phyloP scores from a whole-genome alignment of 208 protist species.

The Wallacemonas sp. region DNA sequence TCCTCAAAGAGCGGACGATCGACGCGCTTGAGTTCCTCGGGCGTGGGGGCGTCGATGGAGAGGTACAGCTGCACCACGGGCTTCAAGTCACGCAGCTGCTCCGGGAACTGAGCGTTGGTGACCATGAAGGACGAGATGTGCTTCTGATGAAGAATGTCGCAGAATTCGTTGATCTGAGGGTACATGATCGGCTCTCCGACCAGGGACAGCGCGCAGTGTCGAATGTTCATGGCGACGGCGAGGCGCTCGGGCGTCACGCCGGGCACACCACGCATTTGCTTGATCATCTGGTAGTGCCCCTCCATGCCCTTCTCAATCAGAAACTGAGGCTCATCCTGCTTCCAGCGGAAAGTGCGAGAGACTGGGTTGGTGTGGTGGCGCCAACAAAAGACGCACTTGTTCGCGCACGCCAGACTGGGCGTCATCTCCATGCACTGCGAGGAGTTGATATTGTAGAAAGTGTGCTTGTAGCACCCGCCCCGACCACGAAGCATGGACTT shows the following conservation, averaged over 20 bases:
- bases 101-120: slow-evolving; percentile 94
- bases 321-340: slow-evolving; percentile 86
- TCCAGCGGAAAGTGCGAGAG: slow-evolving; percentile 87
- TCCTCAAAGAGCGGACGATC: slow-evolving; percentile 95
- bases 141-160: slow-evolving; percentile 77
- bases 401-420: slow-evolving; percentile 95
- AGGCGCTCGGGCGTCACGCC: slow-evolving; percentile 89
- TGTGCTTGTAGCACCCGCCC: slow-evolving; percentile 98
- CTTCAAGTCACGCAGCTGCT: slow-evolving; percentile 69
- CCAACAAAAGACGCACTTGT: slow-evolving; percentile 97
- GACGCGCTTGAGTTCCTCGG: slow-evolving; percentile 89
- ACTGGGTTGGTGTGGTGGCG: slow-evolving; percentile 96
- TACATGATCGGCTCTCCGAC: slow-evolving; percentile 97
- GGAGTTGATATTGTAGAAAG: slow-evolving; percentile 96
- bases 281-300: slow-evolving; percentile 87
- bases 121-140: slow-evolving; percentile 96
- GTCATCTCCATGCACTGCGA: slow-evolving; percentile 98
- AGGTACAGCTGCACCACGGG: slow-evolving; percentile 96
- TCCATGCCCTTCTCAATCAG: slow-evolving; percentile 80
- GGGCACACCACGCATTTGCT: slow-evolving; percentile 89
- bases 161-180: slow-evolving; percentile 94
- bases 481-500: slow-evolving; percentile 96
- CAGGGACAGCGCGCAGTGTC: slow-evolving; percentile 95
- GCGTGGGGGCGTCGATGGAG: slow-evolving; percentile 92
- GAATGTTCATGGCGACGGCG: slow-evolving; percentile 75